Evolutionary conservation across 805 yeast genomes (phyloP).

Genomic region (Candida nemodendra): DNA sequence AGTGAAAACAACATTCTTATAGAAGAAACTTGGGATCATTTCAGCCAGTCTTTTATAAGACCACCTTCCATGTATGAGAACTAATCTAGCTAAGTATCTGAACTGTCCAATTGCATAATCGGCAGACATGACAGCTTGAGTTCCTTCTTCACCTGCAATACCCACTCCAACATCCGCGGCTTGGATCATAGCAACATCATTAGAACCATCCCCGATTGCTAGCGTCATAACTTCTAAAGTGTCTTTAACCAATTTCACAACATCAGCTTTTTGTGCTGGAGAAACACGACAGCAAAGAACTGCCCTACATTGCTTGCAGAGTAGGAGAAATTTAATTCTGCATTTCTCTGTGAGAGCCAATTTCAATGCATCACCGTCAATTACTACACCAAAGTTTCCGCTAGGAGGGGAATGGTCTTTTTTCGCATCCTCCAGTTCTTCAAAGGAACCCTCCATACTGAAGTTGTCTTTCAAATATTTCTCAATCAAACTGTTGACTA

Average conservation of each 20-base stretch:
- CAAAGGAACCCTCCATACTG: constrained; percentile 54
- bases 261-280: constrained; percentile 85
- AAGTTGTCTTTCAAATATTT: constrained; percentile 57
- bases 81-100: constrained; percentile 62
- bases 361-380: constrained; percentile 78
- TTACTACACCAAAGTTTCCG: constrained; percentile 65
- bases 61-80: constrained; percentile 85
- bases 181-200: constrained; percentile 90
- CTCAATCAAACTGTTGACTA: constrained; percentile 48
- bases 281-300: constrained; percentile 87
- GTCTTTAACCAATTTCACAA: constrained; percentile 73
- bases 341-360: constrained; percentile 43
- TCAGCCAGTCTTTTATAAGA: constrained; percentile 78
- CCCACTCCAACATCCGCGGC: constrained; percentile 88
- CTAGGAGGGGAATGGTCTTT: constrained; percentile 65
- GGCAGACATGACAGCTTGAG: constrained; percentile 86
- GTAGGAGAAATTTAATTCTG: constrained; percentile 57
- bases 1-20: constrained; percentile 74
- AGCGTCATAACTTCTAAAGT: constrained; percentile 77
- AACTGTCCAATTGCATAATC: constrained; percentile 87
- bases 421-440: constrained; percentile 55
- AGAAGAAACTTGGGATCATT: constrained; percentile 81
- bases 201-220: constrained; percentile 88
- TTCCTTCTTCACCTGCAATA: constrained; percentile 89
- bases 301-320: constrained; percentile 78